These are phyloP conservation scores for Epichloe gansuensis DNA, from an alignment of 2,329 filamentous ascomycete species.

Conservation along the genomic window DNA sequence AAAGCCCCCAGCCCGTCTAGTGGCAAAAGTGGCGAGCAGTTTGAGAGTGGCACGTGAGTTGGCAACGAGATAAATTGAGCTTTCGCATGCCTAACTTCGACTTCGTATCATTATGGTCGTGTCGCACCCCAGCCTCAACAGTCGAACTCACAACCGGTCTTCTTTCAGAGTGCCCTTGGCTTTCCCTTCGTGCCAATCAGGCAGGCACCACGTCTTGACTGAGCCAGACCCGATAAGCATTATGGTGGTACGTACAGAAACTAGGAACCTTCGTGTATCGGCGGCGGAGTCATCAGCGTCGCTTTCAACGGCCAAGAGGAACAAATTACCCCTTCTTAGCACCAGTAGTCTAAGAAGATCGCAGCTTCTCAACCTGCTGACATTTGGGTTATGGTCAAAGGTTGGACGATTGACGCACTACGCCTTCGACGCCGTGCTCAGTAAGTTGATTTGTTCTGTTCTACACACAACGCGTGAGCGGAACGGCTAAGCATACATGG, in stretches of 20 bases:
- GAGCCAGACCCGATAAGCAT: slow-evolving; percentile 7
- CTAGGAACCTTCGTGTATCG: background rate
- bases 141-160: background rate
- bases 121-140: background rate
- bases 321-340: background rate
- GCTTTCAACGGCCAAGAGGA: background rate
- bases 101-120: background rate
- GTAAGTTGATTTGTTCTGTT: slow-evolving; percentile 37
- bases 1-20: too few species aligned
- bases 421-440: slow-evolving; percentile 86
- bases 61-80: too few species aligned
- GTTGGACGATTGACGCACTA: slow-evolving; percentile 88
- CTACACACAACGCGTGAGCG: background rate
- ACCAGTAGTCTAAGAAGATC: slow-evolving; percentile 21
- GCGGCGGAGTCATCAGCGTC: background rate
- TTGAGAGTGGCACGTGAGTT: too few species aligned
- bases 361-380: slow-evolving; percentile 54
- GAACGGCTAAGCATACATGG: background rate
- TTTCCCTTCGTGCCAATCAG: background rate
- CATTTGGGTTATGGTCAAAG: slow-evolving; percentile 60
- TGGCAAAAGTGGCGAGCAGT: too few species aligned
- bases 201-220: background rate
- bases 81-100: too few species aligned
- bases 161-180: background rate
- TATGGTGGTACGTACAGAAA: slow-evolving; percentile 21